A percentile compares a stretch with the other conserved stretches of the same genome.
These are phyloP conservation scores for Suhomyces vadensis DNA, from an alignment of 805 yeast species.

Conservation along the genomic window DNA sequence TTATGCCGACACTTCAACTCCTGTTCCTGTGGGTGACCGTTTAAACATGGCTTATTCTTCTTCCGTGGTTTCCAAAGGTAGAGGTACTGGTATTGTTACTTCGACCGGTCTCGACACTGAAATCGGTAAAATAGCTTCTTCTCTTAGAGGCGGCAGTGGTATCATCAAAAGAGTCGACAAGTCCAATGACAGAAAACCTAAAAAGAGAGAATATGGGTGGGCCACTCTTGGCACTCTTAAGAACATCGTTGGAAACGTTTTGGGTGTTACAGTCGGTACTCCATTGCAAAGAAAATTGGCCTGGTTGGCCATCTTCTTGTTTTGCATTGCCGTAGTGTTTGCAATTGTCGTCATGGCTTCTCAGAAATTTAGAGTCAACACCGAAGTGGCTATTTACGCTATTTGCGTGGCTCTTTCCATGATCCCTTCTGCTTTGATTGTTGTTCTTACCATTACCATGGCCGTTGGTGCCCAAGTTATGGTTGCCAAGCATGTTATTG, in stretches of 20 bases:
- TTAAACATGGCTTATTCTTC: slow-evolving; percentile 71
- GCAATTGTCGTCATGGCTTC: slow-evolving; percentile 88
- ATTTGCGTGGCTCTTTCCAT: slow-evolving; percentile 80
- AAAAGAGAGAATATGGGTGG: slow-evolving; percentile 42
- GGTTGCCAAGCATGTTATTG: slow-evolving; percentile 69
- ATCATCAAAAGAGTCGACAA: slow-evolving; percentile 42
- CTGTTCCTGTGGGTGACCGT: slow-evolving; percentile 70
- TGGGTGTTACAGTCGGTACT: slow-evolving; percentile 79
- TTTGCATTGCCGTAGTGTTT: slow-evolving; percentile 76
- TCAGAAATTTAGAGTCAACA: slow-evolving; percentile 70
- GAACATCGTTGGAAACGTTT: slow-evolving; percentile 62
- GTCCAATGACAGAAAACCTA: slow-evolving; percentile 43
- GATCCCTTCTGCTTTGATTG: slow-evolving; percentile 81
- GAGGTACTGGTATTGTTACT: slow-evolving; percentile 68
- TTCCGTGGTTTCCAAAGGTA: slow-evolving; percentile 69
- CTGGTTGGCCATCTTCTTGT: slow-evolving; percentile 70
- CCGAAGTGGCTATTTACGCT: slow-evolving; percentile 84
- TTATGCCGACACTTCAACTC: slow-evolving; percentile 30
- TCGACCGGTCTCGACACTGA: slow-evolving; percentile 72
- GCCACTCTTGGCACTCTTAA: slow-evolving; percentile 51
- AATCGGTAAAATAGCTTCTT: slow-evolving; percentile 71
- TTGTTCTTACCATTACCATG: slow-evolving; percentile 83
- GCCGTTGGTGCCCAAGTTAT: slow-evolving; percentile 77
- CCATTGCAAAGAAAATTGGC: slow-evolving; percentile 78
- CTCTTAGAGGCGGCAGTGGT: slow-evolving; percentile 46